Base-by-base conservation (phyloP, 805 yeast species). In the Priceomyces carsonii region DNA sequence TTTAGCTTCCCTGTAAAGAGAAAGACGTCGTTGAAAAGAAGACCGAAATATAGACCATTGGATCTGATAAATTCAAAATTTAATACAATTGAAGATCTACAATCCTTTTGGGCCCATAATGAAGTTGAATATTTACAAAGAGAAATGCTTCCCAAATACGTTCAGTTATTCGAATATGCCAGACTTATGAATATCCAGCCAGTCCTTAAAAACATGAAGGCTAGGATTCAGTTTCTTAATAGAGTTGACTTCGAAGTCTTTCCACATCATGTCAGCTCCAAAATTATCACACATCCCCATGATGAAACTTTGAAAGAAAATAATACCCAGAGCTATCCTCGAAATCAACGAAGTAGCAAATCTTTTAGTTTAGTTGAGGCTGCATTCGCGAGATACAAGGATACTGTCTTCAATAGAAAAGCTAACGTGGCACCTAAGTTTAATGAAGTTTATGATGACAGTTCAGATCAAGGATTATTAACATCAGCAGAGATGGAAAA, bases 1-100 rank as follows among this genome's bases (percentile, higher is more conserved):
- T 63, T 56, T 26, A 26, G 53, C 18, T 66, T 65, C 33, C 71
- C 70, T 5, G 66, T 66, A 4, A 56, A 48, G 29, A 44, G 71
- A 26, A 56, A 51, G 23, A 56, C 59, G 1, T 63, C 71, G 1
- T 57, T 63, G 35, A 59, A 56, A 21, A 23, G 38, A 30, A 34
- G 34, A 12, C 38, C 51, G n/a, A 29, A 26, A 18, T 61, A 61
- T 39, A 40, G 48, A 15, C 40, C 54, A 2, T 32, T 50, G 6
- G 29, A 35, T 18, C 12, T 36, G 29, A 22, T 38, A 21, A 30
- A 20, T n/a, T 45, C 60, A 6, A 50, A 52, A 13, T 63, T 61
- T 35, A 35, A 39, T 9, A 40, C 38, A n/a, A 35, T 30, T 32
- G 29, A 39, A n/a, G 51, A 55, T 25, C 23, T 65, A 26, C 44